Base-by-base conservation (phyloP, 495 filamentous ascomycete species). In the Bacidia gigantensis region DNA sequence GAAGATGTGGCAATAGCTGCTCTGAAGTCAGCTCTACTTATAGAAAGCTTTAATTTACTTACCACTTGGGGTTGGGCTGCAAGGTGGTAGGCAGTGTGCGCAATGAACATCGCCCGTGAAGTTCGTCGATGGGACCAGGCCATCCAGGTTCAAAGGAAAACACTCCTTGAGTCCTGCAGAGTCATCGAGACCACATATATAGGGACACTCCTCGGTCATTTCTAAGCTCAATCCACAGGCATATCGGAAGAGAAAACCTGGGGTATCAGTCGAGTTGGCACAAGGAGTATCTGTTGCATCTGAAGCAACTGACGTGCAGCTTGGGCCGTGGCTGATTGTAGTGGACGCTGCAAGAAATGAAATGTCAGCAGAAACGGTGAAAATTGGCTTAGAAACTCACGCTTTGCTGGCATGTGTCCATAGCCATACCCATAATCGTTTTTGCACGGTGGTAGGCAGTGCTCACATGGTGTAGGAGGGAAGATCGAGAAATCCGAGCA, bases 381-480 rank as follows among this genome's bases (percentile, higher is more conserved):
- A n/a, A n/a, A n/a, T n/a, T n/a, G n/a, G n/a, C n/a, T n/a, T n/a
- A n/a, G n/a, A n/a, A 35, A 35, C 29, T 35, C 29, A 7, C 29
- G 14, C 14, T 5, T 7, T 35, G 29, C 7, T 35, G 29, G 29
- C 14, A n/a, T n/a, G n/a, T n/a, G 14, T 35, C 29, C 29, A 35
- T 35, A 35, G 5, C 29, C 29, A 35, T 35, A 35, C 14, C 29
- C 29, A 35, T 35, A 7, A 35, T 32, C 25, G 25, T 22, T 20
- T n/a, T 50, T 32, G 26, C 47, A 50, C 17, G 47, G 47, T 17
- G 47, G 47, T 26, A 50, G 26, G 29, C 47, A 50, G 7, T 32
- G 44, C 44, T 47, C 44, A 47, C 44, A 47, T 47, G 21, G 26
- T 24, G 21, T 24, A 26, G 44, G 44, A 47, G 26, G 47, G 20